Conservation (phyloP, 2,329 filamentous ascomycete species). For the Fusarium sp. region DNA sequence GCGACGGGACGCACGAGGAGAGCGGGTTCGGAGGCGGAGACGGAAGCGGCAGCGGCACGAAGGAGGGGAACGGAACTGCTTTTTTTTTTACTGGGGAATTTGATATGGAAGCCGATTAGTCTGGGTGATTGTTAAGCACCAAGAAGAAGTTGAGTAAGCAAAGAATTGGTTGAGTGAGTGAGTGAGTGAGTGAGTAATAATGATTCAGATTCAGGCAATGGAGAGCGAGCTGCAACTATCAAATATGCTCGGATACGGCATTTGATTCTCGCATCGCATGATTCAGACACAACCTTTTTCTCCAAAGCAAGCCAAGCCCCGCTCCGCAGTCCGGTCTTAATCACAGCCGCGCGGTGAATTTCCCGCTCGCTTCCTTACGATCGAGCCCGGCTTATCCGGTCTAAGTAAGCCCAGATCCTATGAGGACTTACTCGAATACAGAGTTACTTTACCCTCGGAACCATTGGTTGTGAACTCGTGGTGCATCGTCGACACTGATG, state of each 20-base stretch:
- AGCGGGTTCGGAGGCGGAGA: conserved; percentile 36
- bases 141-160: neutral
- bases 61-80: conserved; percentile 12
- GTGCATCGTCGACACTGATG: conserved; percentile 29
- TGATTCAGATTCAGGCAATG: neutral
- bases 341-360: conserved; percentile 43
- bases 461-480: neutral
- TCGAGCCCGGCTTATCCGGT: conserved; percentile 36
- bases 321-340: conserved; percentile 30
- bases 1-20: conserved; percentile 31
- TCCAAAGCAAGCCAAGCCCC: conserved; percentile 1
- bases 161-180: neutral
- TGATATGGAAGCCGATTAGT: conserved; percentile 4
- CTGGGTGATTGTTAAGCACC: conserved; percentile 12
- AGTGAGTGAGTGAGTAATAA: neutral
- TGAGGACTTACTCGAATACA: neutral
- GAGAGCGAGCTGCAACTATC: neutral
- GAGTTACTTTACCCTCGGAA: conserved; percentile 12
- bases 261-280: conserved; percentile 34
- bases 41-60: conserved; percentile 22
- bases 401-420: conserved; percentile 6
- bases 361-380: conserved; percentile 16
- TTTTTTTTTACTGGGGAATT: neutral
- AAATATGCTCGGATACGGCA: neutral
- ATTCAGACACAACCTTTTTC: conserved; percentile 32